Conservation (phyloP, 805 yeast genomes). For the Candida awuae region DNA sequence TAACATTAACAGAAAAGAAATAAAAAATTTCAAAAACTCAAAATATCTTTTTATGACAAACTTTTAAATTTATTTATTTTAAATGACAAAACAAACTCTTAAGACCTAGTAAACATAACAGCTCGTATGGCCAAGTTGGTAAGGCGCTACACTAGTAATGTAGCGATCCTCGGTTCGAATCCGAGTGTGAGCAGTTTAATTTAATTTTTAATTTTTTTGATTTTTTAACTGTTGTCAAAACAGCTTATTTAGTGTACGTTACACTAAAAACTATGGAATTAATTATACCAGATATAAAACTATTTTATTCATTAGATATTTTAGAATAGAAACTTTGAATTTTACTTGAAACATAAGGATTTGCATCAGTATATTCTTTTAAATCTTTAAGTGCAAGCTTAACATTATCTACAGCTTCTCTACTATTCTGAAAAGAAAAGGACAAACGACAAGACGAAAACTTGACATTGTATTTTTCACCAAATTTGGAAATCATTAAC, state of each 20-base stretch:
- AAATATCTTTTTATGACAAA: too few relatives aligned
- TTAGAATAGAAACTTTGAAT: constrained; percentile 1
- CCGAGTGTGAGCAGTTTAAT: constrained; percentile 15
- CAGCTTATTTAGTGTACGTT: too few relatives aligned
- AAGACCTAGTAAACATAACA: background rate
- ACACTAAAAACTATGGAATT: too few relatives aligned
- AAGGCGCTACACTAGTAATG: constrained; percentile 20
- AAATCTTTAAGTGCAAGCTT: constrained; percentile 53
- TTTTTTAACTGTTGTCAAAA: too few relatives aligned
- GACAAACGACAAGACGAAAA: constrained; percentile 71
- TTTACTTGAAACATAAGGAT: constrained; percentile 34
- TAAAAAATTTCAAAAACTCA: too few relatives aligned
- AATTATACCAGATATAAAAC: too few relatives aligned
- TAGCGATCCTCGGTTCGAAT: constrained; percentile 19
- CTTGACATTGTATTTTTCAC: constrained; percentile 52
- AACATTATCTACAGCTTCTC: constrained; percentile 46
- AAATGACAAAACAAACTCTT: too few relatives aligned
- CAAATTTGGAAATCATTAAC: constrained; percentile 27
- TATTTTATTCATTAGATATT: too few relatives aligned
- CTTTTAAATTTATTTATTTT: too few relatives aligned
- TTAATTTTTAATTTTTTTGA: too few relatives aligned
- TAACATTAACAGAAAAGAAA: too few relatives aligned
- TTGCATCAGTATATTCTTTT: constrained; percentile 40
- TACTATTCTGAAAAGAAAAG: constrained; percentile 63
- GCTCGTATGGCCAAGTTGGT: constrained; percentile 20